Evolutionary conservation across 495 filamentous ascomycete genomes (phyloP).

Genomic region (Achaetomiella virescens): DNA sequence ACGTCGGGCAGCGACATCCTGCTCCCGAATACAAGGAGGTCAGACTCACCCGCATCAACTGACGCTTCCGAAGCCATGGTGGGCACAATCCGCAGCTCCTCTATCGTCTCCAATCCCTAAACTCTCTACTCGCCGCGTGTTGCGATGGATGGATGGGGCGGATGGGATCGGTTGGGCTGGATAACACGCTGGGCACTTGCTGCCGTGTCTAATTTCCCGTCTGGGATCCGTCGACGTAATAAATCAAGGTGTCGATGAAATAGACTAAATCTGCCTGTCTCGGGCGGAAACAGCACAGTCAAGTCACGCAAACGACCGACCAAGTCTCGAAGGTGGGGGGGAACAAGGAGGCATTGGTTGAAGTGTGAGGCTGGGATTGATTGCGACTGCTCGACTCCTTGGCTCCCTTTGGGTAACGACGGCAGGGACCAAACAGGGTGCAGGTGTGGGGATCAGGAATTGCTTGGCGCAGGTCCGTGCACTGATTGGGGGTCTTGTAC

Average conservation of each 20-base stretch:
- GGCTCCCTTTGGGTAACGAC: constrained; percentile 8
- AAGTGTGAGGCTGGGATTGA: constrained; percentile 24
- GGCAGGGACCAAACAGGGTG: constrained; percentile 9
- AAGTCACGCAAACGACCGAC: not conserved
- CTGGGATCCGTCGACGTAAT: too few species aligned
- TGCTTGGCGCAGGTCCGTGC: constrained; percentile 8
- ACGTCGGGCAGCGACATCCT: not conserved
- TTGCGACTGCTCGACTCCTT: constrained; percentile 15
- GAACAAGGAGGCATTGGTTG: not conserved
- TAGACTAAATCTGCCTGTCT: too few species aligned
- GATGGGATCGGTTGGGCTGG: too few species aligned
- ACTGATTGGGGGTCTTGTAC: constrained; percentile 8
- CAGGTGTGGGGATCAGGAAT: not conserved
- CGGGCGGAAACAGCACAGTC: not conserved
- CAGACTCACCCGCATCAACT: constrained; percentile 25
- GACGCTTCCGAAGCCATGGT: constrained; percentile 29
- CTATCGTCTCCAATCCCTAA: not conserved
- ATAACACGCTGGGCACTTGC: too few species aligned
- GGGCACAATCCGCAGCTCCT: constrained; percentile 16
- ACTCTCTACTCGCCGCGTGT: not conserved
- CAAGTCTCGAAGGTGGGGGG: not conserved
- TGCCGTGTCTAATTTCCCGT: too few species aligned
- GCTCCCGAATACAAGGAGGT: not conserved
- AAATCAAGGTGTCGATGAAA: too few species aligned
- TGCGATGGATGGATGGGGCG: not conserved